Conservation (phyloP, 805 yeast species). For the Monosporozyma solicola region DNA sequence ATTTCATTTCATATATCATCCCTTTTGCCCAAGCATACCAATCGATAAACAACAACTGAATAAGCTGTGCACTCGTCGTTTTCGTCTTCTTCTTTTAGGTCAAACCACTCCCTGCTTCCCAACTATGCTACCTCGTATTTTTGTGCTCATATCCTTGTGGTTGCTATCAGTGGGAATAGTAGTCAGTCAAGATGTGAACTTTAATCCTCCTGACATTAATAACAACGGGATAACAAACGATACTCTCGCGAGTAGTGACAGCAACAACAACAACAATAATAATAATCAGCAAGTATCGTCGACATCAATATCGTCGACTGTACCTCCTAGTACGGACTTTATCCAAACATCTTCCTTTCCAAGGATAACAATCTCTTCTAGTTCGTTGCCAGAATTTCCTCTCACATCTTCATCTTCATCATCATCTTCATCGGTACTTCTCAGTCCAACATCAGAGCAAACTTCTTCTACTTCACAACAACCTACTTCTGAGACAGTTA, state of each 20-base stretch:
- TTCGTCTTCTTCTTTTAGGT: neutral
- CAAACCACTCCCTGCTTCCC: neutral
- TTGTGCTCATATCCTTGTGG: neutral
- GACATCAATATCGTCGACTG: neutral
- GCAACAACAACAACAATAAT: neutral
- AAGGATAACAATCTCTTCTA: neutral
- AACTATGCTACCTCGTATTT: neutral
- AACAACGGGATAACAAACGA: neutral
- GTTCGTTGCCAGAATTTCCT: neutral
- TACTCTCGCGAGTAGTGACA: neutral
- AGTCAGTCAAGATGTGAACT: neutral
- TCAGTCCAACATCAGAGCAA: neutral
- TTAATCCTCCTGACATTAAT: neutral
- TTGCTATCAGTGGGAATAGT: neutral
- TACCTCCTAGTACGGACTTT: neutral
- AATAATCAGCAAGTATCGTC: neutral
- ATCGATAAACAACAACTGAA: neutral
- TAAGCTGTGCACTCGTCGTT: neutral
- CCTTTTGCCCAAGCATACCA: neutral
- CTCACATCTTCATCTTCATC: neutral
- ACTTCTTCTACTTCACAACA: constrained; percentile 1
- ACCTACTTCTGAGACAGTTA: neutral
- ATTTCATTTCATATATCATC: neutral
- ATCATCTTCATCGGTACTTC: neutral
- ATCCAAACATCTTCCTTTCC: constrained; percentile 5